phyloP scores from a whole-genome alignment of 2,329 filamentous ascomycete species.

The Arthrobotrys megalospora region DNA sequence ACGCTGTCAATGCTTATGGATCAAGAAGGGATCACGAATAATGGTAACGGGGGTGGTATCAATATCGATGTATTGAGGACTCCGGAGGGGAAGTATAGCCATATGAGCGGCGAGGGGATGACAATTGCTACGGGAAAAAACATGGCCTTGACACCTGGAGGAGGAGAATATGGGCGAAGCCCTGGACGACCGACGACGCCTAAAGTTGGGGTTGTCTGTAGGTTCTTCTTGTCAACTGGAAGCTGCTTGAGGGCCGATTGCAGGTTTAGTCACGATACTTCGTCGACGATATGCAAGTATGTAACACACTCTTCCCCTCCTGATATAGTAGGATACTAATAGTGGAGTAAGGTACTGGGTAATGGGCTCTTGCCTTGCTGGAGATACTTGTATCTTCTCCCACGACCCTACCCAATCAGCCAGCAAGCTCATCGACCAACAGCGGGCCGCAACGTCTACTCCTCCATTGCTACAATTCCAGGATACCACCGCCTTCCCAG shows the following conservation, averaged over 20 bases:
- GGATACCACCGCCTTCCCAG: slow-evolving; percentile 87
- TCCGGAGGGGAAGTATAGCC: slow-evolving; percentile 50
- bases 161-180: slow-evolving; percentile 69
- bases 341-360: slow-evolving; percentile 83
- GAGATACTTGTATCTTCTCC: slow-evolving; percentile 94
- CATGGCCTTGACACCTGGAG: slow-evolving; percentile 70
- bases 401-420: slow-evolving; percentile 92
- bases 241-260: slow-evolving; percentile 96
- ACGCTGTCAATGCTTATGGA: slow-evolving; percentile 93
- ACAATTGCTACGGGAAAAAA: slow-evolving; percentile 58
- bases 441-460: slow-evolving; percentile 76
- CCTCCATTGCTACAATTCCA: slow-evolving; percentile 82
- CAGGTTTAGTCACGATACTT: slow-evolving; percentile 95
- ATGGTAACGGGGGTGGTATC: slow-evolving; percentile 12
- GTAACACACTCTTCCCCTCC: slow-evolving; percentile 67
- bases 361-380: slow-evolving; percentile 93
- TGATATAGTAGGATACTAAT: slow-evolving; percentile 63
- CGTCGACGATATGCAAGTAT: slow-evolving; percentile 93
- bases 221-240: slow-evolving; percentile 96
- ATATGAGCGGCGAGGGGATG: slow-evolving; percentile 53
- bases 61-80: slow-evolving; percentile 43
- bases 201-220: slow-evolving; percentile 92
- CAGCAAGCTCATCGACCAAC: slow-evolving; percentile 83
- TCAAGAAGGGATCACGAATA: slow-evolving; percentile 65
- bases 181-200: slow-evolving; percentile 81